Percentiles rank a stretch among this genome's conserved stretches.
These are phyloP conservation scores for Vitis riparia DNA, from an alignment of 164 flowering plant species.

Conservation along the genomic window DNA sequence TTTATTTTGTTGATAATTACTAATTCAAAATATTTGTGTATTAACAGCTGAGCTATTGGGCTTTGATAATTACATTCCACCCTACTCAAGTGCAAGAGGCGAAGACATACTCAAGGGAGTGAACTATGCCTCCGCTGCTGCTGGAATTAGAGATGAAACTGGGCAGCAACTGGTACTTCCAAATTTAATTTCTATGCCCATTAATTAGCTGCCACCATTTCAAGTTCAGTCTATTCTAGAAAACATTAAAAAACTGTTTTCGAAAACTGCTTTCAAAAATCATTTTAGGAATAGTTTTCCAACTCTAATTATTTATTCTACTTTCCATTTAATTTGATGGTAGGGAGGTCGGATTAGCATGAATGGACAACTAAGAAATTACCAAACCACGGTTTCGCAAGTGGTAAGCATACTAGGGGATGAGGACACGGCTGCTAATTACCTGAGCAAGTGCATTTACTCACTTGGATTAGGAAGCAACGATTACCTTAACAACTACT, in stretches of 20 bases:
- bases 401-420: constrained; percentile 53
- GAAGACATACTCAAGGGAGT: constrained; percentile 33
- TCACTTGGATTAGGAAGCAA: constrained; percentile 59
- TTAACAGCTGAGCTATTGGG: constrained; percentile 37
- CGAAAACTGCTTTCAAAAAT: neutral
- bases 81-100: constrained; percentile 26
- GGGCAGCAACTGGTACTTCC: constrained; percentile 45
- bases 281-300: too few species aligned
- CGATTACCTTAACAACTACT: constrained; percentile 62
- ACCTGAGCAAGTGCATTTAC: constrained; percentile 60
- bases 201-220: too few species aligned
- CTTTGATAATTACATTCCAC: constrained; percentile 33
- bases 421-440: constrained; percentile 44
- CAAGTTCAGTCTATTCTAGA: too few species aligned
- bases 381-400: constrained; percentile 40
- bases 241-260: too few species aligned
- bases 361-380: constrained; percentile 58
- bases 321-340: neutral
- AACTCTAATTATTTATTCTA: neutral
- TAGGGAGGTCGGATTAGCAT: constrained; percentile 68
- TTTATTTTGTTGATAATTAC: too few species aligned
- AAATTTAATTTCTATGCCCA: too few species aligned
- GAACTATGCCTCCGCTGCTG: constrained; percentile 54
- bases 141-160: constrained; percentile 46
- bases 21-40: neutral